phyloP scores from a whole-genome alignment of 257 asterid genomes.

The Solanum paucissectum region DNA sequence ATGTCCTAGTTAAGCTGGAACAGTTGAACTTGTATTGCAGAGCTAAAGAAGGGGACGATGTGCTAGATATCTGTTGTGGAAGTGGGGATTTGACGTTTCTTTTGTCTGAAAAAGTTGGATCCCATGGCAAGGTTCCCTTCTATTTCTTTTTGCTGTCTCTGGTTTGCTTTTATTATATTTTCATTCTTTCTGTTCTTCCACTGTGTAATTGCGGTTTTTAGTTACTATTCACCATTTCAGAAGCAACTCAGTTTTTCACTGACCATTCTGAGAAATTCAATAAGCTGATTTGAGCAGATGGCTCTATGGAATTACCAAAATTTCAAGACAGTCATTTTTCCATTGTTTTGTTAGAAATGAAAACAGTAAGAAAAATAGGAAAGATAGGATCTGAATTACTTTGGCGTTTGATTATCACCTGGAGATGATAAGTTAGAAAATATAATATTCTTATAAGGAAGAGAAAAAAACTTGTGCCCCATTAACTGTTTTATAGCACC shows the following conservation, averaged over 20 bases:
- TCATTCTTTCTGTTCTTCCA: neutral
- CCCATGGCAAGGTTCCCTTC: slow-evolving; percentile 49
- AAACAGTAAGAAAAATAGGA: neutral
- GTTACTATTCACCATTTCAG: neutral
- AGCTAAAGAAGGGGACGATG: slow-evolving; percentile 66
- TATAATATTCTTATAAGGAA: neutral
- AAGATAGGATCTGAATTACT: neutral
- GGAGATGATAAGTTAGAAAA: neutral
- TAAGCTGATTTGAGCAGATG: neutral
- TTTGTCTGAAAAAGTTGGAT: slow-evolving; percentile 69
- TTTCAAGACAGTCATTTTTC: neutral
- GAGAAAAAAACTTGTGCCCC: neutral
- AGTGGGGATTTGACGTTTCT: slow-evolving; percentile 89
- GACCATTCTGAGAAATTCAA: neutral
- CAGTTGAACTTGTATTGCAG: slow-evolving; percentile 17
- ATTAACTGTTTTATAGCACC: neutral
- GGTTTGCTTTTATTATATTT: neutral
- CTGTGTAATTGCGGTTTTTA: neutral
- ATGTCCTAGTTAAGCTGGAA: neutral
- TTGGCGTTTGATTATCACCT: neutral
- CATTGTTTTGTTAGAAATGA: neutral
- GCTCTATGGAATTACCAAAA: neutral
- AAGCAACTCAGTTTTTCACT: neutral
- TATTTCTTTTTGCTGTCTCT: neutral
- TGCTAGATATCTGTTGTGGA: slow-evolving; percentile 84